phyloP scores from a whole-genome alignment of 768 basidiomycete species.

The Leccinum ochraceum region DNA sequence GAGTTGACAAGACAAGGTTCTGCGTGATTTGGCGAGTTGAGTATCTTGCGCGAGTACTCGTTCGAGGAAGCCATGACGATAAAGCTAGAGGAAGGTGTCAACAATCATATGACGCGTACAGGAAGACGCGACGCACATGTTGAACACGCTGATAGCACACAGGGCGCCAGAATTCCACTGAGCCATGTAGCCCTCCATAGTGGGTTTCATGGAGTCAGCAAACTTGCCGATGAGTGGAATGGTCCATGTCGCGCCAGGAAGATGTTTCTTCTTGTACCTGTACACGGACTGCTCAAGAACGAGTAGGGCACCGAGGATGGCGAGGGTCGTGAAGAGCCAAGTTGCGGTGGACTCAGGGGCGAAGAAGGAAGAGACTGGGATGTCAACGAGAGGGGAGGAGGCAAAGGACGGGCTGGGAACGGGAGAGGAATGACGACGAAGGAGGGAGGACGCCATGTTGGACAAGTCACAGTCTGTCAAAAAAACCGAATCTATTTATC shows the following conservation, averaged over 20 bases:
- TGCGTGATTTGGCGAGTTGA: slow-evolving; percentile 90
- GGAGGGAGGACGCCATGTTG: slow-evolving; percentile 35
- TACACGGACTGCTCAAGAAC: slow-evolving; percentile 88
- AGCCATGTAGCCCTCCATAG: slow-evolving; percentile 87
- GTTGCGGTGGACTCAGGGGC: slow-evolving; percentile 27
- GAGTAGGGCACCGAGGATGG: slow-evolving; percentile 72
- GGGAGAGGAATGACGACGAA: slow-evolving; percentile 35
- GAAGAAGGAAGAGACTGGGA: slow-evolving; percentile 52
- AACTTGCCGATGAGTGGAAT: slow-evolving; percentile 99
- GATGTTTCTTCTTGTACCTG: slow-evolving; percentile 81
- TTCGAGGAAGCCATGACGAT: slow-evolving; percentile 98
- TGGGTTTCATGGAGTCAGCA: slow-evolving; percentile 87
- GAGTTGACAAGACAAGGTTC: slow-evolving; percentile 95
- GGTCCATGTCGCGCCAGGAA: slow-evolving; percentile 90
- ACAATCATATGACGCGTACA: background rate
- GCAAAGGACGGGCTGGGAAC: slow-evolving; percentile 46
- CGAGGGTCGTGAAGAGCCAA: slow-evolving; percentile 72
- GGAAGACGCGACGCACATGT: slow-evolving; percentile 66
- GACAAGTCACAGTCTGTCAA: background rate
- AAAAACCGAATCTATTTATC: background rate
- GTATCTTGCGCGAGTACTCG: slow-evolving; percentile 89
- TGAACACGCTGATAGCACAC: slow-evolving; percentile 92
- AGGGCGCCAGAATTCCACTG: slow-evolving; percentile 92
- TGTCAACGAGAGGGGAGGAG: slow-evolving; percentile 38
- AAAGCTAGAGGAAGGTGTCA: slow-evolving; percentile 59